A percentile compares a stretch with the other conserved stretches of the same genome.
Evolutionary conservation across 1,284 basidiomycete species (phyloP).

Genomic region (Crepidotus sp.): DNA sequence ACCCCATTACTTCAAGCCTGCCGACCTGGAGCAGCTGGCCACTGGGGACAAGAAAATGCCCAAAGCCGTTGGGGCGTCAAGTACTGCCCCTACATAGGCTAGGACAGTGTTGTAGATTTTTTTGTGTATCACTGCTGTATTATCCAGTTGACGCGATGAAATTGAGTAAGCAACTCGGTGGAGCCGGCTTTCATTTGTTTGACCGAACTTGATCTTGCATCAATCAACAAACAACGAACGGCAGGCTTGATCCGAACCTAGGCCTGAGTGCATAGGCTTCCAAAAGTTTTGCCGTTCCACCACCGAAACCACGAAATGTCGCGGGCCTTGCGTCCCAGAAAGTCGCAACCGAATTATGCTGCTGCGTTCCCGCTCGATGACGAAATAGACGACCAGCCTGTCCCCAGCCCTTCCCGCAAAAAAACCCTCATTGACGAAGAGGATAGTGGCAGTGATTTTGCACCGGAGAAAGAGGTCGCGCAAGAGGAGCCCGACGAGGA

Average conservation of each 20-base stretch:
- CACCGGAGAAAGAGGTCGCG: conserved; percentile 22
- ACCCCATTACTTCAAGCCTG: conserved; percentile 88
- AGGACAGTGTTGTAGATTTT: neutral
- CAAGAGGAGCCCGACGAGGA: conserved; percentile 11
- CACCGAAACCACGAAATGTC: conserved; percentile 32
- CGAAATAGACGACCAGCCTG: conserved; percentile 20
- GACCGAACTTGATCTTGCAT: no score
- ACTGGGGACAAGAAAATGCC: conserved; percentile 89
- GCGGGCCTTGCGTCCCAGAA: conserved; percentile 36
- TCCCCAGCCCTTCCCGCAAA: conserved; percentile 22
- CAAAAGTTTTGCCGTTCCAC: no score
- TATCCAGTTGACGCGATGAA: no score
- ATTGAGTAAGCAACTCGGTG: no score
- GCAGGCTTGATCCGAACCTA: no score
- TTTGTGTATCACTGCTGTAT: no score
- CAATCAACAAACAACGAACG: no score
- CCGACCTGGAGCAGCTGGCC: conserved; percentile 78
- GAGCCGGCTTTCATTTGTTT: no score
- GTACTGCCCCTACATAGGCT: neutral
- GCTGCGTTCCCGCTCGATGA: conserved; percentile 21
- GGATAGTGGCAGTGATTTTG: conserved; percentile 30
- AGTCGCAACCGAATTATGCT: conserved; percentile 32
- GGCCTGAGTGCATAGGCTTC: no score
- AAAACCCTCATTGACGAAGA: conserved; percentile 25
- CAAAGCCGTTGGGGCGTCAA: conserved; percentile 18